Conservation (phyloP, 306 rosid species). For the Quillaja saponaria region DNA sequence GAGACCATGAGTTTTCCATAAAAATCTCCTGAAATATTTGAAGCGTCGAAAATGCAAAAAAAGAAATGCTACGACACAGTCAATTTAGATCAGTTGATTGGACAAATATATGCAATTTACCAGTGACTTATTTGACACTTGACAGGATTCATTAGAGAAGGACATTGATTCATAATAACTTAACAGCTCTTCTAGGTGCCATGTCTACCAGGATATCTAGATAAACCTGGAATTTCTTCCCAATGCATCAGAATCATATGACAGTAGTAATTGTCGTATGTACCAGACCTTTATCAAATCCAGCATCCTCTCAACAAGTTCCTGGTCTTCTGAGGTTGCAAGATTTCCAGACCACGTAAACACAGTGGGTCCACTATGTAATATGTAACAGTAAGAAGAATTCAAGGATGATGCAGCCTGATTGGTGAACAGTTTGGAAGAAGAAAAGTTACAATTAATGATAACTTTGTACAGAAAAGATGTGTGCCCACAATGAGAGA, state of each 20-base stretch:
- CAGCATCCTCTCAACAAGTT: conserved; percentile 82
- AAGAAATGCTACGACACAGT: conserved; percentile 7
- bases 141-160: conserved; percentile 12
- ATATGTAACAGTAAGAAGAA: conserved; percentile 82
- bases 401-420: conserved; percentile 94
- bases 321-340: conserved; percentile 70
- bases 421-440: conserved; percentile 20
- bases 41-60: conserved; percentile 2
- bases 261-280: conserved; percentile 22
- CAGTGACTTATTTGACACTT: conserved; percentile 11
- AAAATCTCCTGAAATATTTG: conserved; percentile 16
- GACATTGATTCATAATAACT: background rate
- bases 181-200: conserved; percentile 16
- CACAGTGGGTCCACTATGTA: conserved; percentile 65
- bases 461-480: conserved; percentile 21
- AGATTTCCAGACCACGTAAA: conserved; percentile 85
- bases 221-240: conserved; percentile 16
- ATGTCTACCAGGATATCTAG: conserved; percentile 20
- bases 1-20: conserved; percentile 14
- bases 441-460: conserved; percentile 18
- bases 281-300: conserved; percentile 84
- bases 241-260: conserved; percentile 11
- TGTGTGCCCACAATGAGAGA: conserved; percentile 21
- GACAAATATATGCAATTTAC: conserved; percentile 15
- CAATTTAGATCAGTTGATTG: conserved; percentile 13